Percentiles rank a stretch among this genome's conserved stretches.
Conservation (phyloP, 257 asterid species). For the Vinca minor region DNA sequence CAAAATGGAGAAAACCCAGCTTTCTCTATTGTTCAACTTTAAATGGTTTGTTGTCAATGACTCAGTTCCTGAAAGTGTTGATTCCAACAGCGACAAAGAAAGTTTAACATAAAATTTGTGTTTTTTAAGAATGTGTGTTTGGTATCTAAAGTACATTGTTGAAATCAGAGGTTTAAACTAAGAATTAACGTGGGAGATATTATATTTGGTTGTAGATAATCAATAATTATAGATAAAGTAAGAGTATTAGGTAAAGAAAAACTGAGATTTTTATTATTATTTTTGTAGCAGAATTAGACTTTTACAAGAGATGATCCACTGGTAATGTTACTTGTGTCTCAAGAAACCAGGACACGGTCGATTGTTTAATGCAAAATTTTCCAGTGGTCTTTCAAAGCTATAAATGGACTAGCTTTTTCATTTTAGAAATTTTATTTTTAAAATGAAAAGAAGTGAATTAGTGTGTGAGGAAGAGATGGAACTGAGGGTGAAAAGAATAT, state of each 20-base stretch:
- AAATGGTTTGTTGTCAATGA: neutral
- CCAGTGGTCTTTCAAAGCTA: too few relatives aligned
- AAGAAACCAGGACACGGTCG: neutral
- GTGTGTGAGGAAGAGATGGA: too few relatives aligned
- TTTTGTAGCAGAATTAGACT: neutral
- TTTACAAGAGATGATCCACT: neutral
- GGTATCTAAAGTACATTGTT: conserved; percentile 1
- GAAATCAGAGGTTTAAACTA: neutral
- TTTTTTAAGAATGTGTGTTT: neutral
- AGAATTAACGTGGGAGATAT: conserved; percentile 3
- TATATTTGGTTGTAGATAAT: neutral
- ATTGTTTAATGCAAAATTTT: neutral
- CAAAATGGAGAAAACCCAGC: too few relatives aligned
- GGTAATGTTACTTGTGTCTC: neutral
- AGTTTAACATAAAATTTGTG: neutral
- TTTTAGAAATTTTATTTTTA: too few relatives aligned
- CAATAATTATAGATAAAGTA: neutral
- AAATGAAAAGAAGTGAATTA: too few relatives aligned
- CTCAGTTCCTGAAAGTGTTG: conserved; percentile 3
- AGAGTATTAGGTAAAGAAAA: neutral
- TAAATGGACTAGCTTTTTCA: too few relatives aligned
- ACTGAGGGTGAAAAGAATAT: too few relatives aligned
- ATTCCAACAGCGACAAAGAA: neutral
- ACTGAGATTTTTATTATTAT: too few relatives aligned
- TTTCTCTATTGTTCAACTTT: too few relatives aligned